phyloP scores from a whole-genome alignment of 257 asterid genomes.

The Solanum pennellii region DNA sequence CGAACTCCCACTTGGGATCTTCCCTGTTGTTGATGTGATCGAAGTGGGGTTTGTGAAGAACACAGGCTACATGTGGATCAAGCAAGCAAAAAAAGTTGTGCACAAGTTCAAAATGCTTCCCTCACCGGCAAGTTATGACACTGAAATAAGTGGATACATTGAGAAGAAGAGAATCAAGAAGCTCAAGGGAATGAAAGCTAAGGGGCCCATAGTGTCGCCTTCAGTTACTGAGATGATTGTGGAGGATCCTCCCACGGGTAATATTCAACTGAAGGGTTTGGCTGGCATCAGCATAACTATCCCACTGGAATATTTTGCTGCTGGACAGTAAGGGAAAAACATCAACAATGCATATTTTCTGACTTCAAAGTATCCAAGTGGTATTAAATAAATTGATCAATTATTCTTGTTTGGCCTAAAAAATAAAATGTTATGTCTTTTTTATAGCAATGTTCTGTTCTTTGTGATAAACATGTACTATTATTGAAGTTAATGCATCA shows the following conservation, averaged over 20 bases:
- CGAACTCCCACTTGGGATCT: conserved; percentile 61
- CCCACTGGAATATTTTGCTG: conserved; percentile 62
- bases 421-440: neutral
- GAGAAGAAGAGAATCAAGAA: conserved; percentile 62
- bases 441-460: neutral
- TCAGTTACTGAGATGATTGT: conserved; percentile 46
- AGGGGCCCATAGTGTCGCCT: too few relatives aligned
- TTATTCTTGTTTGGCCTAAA: neutral
- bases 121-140: conserved; percentile 50
- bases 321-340: conserved; percentile 22
- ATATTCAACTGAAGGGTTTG: conserved; percentile 68
- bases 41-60: conserved; percentile 58
- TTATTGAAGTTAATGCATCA: neutral
- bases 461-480: neutral
- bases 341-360: too few relatives aligned
- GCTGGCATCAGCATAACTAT: conserved; percentile 69
- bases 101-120: conserved; percentile 52
- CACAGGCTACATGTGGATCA: conserved; percentile 69
- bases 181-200: conserved; percentile 50
- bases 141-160: conserved; percentile 30
- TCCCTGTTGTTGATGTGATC: conserved; percentile 49
- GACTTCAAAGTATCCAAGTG: too few relatives aligned
- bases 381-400: too few relatives aligned
- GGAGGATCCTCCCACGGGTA: conserved; percentile 41
- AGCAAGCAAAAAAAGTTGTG: conserved; percentile 49